Conservation (phyloP, 169 alveolate species). For the Plasmodium cynomolgi region DNA sequence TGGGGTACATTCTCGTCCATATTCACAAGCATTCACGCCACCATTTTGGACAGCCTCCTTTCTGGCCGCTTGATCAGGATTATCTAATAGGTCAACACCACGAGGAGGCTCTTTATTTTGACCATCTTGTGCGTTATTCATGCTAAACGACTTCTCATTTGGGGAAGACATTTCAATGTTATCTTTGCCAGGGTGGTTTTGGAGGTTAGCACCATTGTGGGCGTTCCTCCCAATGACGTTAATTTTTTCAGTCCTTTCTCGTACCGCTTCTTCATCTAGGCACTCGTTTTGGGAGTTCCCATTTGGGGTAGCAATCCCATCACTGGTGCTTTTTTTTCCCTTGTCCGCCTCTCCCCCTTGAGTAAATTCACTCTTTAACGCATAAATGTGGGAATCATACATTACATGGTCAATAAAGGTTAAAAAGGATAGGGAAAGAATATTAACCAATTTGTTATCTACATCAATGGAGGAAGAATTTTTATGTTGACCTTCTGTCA, state of each 20-base stretch:
- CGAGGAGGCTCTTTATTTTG: not conserved
- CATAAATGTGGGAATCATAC: constrained; percentile 67
- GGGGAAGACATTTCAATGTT: not conserved
- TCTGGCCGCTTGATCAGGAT: not conserved
- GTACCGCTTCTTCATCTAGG: not conserved
- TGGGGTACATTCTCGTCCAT: too few species aligned
- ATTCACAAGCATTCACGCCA: too few species aligned
- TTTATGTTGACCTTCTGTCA: constrained; percentile 14
- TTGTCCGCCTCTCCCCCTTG: not conserved
- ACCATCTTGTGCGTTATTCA: not conserved
- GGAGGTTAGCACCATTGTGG: not conserved
- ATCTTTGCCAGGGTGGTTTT: not conserved
- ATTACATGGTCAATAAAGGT: constrained; percentile 67
- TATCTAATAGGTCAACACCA: not conserved
- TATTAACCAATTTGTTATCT: constrained; percentile 65
- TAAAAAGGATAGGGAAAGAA: constrained; percentile 57
- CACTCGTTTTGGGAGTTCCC: not conserved
- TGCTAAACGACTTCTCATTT: not conserved
- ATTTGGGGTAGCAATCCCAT: not conserved
- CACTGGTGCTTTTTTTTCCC: not conserved
- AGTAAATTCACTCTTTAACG: constrained; percentile 2
- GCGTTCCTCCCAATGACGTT: not conserved
- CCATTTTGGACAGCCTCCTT: not conserved
- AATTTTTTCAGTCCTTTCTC: not conserved
- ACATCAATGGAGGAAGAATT: constrained; percentile 18